Evolutionary conservation across 306 rosid species (phyloP), one percentile per base, ranked within the genome.

Genomic region (Medicago lupulina): DNA sequence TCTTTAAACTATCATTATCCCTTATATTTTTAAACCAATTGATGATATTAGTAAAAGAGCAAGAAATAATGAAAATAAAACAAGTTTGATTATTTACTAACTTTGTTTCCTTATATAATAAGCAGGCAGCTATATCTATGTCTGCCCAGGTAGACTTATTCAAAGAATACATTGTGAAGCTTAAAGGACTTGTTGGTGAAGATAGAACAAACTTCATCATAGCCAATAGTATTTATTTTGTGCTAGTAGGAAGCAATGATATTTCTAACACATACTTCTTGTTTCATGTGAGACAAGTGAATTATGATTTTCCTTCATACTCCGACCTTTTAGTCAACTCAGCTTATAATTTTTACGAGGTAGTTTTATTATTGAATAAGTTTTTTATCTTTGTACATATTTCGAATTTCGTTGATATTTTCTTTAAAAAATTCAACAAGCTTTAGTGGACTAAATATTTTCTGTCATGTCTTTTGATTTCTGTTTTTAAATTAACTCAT

Each of bases 201-300:
- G 46, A 82, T 16, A 77, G 74, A 83, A 43, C 90, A 44, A 76
- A 82, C 8, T 88, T 80, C 76, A 88, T 91, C 28, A 16, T 91
- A 18, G 76, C 66, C 68, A 91, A 88, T n/a, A 65, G 86, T 71
- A 0, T 88, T 1, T 73, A 59, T 84, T 41, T 91, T 5, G 75
- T 87, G 59, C 89, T 85, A 19, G 83, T 90, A 5, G 93, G 96
- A 51, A 84, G 88, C 68, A 88, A 87, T 40, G 96, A 91, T 80
- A 81, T 91, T 68, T 88, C 91, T 66, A 91, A 87, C 63, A 84
- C 96, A n/a, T 91, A 87, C 39, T 88, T 76, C 47, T 62, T 78
- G 4, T 12, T 67, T 41, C 84, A 67, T 54, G 0, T 64, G 6
- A 85, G 96, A 65, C 53, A 82, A 74, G 7, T 67, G 4, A 77